A percentile compares a stretch with the other conserved stretches of the same genome.
Evolutionary conservation across 495 filamentous ascomycete genomes (phyloP).

Genomic region (Amniculicola lignicola): DNA sequence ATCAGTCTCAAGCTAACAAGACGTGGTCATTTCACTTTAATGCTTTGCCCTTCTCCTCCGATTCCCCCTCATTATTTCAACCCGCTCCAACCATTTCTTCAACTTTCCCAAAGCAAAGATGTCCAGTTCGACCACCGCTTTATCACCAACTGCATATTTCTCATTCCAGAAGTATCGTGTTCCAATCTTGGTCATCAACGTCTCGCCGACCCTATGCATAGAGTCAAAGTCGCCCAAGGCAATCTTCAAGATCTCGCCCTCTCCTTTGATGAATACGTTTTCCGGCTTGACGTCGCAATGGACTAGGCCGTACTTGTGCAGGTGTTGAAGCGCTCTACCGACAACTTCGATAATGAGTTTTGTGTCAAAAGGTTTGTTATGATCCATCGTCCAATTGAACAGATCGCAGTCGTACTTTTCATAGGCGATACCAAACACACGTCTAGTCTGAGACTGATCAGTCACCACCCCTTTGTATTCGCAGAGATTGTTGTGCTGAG

Average conservation of each 20-base stretch:
- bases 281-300: slow-evolving; percentile 4
- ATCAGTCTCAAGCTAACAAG: no score
- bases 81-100: not conserved
- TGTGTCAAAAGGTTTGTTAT: not conserved
- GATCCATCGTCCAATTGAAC: not conserved
- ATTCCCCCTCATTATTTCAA: no score
- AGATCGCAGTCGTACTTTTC: not conserved
- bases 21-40: no score
- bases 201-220: not conserved
- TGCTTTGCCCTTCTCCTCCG: no score
- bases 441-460: not conserved
- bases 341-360: not conserved
- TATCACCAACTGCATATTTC: not conserved
- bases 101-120: not conserved
- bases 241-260: not conserved
- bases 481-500: not conserved
- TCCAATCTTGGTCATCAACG: not conserved
- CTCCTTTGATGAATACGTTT: slow-evolving; percentile 5
- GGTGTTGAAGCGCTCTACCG: not conserved
- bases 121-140: not conserved
- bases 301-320: slow-evolving; percentile 7
- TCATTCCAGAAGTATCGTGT: not conserved
- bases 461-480: not conserved
- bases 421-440: slow-evolving; percentile 3
- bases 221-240: slow-evolving; percentile 6